A percentile compares a stretch with the other conserved stretches of the same genome.
Conservation (phyloP, 257 asterid species). For the Schizonepeta tenuifolia region DNA sequence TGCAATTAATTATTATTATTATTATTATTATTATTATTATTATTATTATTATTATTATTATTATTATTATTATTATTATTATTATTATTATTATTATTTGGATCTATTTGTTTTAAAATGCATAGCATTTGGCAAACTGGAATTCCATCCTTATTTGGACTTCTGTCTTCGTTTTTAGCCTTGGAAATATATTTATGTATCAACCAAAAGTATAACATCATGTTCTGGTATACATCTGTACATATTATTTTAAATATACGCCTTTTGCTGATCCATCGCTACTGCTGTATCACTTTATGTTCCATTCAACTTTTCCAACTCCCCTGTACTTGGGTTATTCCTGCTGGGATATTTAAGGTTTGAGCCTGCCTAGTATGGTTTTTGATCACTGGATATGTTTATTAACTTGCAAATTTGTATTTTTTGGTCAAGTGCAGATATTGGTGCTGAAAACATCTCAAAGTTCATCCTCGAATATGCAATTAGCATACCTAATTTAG, state of each 20-base stretch:
- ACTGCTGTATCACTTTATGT: conserved; percentile 5
- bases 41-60: no score
- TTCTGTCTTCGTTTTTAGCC: conserved; percentile 9
- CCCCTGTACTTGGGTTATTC: conserved; percentile 3
- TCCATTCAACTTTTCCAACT: conserved; percentile 1
- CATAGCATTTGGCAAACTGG: conserved; percentile 3
- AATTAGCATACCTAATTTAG: conserved; percentile 59
- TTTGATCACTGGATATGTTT: conserved; percentile 23
- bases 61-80: no score
- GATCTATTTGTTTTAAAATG: background rate
- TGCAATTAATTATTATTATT: no score
- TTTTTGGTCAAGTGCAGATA: conserved; percentile 52
- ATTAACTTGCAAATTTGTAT: conserved; percentile 24
- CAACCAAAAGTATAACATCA: conserved; percentile 13
- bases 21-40: no score
- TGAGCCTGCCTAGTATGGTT: conserved; percentile 23
- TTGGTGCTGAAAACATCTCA: conserved; percentile 59
- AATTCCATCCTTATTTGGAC: conserved; percentile 22
- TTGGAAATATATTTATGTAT: background rate
- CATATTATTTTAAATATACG: conserved; percentile 9
- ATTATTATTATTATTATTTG: no score
- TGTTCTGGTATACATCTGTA: background rate
- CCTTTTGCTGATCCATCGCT: conserved; percentile 13
- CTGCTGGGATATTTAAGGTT: conserved; percentile 18
- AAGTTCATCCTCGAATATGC: conserved; percentile 60